A percentile compares a stretch with the other conserved stretches of the same genome.
phyloP scores from a whole-genome alignment of 768 basidiomycete genomes.

The Fomitopsis pulvina region DNA sequence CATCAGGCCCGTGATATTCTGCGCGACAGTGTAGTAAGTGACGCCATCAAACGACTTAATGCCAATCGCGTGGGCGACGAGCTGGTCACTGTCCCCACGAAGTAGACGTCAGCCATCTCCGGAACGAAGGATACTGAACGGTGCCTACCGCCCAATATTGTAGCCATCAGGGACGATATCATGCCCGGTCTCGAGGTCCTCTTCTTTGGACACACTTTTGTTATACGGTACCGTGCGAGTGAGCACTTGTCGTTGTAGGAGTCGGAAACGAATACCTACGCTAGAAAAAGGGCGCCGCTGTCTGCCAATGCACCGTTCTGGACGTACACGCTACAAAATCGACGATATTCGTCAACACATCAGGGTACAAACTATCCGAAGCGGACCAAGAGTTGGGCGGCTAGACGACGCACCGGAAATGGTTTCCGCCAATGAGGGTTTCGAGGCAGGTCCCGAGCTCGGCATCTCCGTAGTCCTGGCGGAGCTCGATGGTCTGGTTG shows the following conservation, averaged over 20 bases:
- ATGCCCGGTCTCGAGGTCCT: slow-evolving; percentile 32
- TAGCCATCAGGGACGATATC: slow-evolving; percentile 42
- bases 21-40: slow-evolving; percentile 38
- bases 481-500: slow-evolving; percentile 39
- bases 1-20: slow-evolving; percentile 49
- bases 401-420: slow-evolving; percentile 22
- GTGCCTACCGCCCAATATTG: slow-evolving; percentile 37
- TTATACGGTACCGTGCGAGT: background rate
- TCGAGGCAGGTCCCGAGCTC: slow-evolving; percentile 39
- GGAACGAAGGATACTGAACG: background rate
- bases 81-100: slow-evolving; percentile 25
- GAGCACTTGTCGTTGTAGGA: background rate
- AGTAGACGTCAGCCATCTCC: background rate
- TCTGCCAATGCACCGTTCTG: slow-evolving; percentile 52
- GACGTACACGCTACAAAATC: slow-evolving; percentile 37
- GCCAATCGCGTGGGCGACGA: slow-evolving; percentile 34
- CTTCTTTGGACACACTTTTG: slow-evolving; percentile 35
- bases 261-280: slow-evolving; percentile 28
- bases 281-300: slow-evolving; percentile 49
- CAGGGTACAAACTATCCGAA: slow-evolving; percentile 25
- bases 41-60: slow-evolving; percentile 34
- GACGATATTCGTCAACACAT: slow-evolving; percentile 35
- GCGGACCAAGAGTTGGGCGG: background rate
- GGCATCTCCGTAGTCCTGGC: slow-evolving; percentile 32
- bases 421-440: slow-evolving; percentile 39